A percentile compares a stretch with the other conserved stretches of the same genome.
phyloP scores from a whole-genome alignment of 2,329 filamentous ascomycete genomes.

The Nothomitra cinnamomea region DNA sequence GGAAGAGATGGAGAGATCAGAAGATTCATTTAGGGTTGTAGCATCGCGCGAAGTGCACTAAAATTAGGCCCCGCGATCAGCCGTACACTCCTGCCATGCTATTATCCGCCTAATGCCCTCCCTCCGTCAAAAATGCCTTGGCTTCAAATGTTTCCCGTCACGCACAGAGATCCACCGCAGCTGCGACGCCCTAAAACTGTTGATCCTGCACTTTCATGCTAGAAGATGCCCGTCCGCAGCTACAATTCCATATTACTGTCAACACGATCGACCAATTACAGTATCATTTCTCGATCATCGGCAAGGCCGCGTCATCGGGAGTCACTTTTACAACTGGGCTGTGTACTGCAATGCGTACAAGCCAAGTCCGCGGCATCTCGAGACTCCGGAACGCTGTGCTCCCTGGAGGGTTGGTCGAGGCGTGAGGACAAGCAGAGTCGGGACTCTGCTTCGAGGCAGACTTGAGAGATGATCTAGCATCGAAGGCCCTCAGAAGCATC shows the following conservation, averaged over 20 bases:
- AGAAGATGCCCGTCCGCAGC: background rate
- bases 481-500: background rate
- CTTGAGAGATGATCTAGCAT: background rate
- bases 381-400: no score
- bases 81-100: background rate
- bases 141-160: background rate
- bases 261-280: background rate
- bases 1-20: background rate
- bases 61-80: background rate
- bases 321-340: no score
- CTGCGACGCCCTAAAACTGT: background rate
- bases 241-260: background rate
- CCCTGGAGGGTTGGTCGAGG: no score
- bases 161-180: background rate
- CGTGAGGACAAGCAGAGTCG: no score
- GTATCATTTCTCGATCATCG: background rate
- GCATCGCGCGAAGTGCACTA: background rate
- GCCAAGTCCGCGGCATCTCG: no score
- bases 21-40: background rate
- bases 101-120: background rate
- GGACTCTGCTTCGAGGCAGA: background rate
- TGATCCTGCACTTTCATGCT: background rate
- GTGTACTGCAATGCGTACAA: no score
- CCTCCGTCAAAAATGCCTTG: background rate
- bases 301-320: background rate